A percentile compares a stretch with the other conserved stretches of the same genome.
phyloP scores from a whole-genome alignment of 139 green algal species.

The Closterium sp. region DNA sequence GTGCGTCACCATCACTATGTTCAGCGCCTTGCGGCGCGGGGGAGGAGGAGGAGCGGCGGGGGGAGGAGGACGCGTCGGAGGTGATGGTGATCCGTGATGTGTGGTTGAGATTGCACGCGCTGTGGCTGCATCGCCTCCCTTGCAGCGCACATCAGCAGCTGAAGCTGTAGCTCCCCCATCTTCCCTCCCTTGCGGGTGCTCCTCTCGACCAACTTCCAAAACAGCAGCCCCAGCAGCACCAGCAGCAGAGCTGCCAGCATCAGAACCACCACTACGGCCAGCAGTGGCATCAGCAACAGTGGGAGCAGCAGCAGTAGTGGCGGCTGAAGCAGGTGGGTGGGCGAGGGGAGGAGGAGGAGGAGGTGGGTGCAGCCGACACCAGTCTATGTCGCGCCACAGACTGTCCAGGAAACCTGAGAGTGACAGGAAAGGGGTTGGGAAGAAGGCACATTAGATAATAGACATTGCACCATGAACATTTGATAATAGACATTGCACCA shows the following conservation, averaged over 20 bases:
- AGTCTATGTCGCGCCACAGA: conserved; percentile 11
- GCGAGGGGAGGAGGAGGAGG: background rate
- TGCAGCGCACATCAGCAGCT: too few species aligned
- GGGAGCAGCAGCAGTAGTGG: background rate
- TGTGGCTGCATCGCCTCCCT: too few species aligned
- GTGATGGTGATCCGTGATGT: too few species aligned
- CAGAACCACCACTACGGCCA: too few species aligned
- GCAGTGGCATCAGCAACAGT: too few species aligned
- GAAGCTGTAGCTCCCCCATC: too few species aligned
- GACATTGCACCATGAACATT: too few species aligned
- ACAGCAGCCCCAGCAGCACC: background rate
- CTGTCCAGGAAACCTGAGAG: conserved; percentile 6
- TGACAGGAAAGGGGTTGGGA: background rate
- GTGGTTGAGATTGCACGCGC: too few species aligned
- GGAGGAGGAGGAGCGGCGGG: background rate
- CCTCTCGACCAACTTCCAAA: background rate
- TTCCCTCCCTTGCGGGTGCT: background rate
- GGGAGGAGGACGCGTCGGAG: too few species aligned
- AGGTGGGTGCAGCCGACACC: background rate
- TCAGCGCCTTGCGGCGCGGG: background rate
- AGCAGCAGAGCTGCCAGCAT: too few species aligned
- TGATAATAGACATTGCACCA: too few species aligned
- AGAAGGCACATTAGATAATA: too few species aligned
- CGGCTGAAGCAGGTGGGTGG: background rate
- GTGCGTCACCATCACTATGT: conserved; percentile 54